Evolutionary conservation across 352 stramenopile species (phyloP), one percentile per base, ranked within the genome.

Genomic region (Phytophthora rubi): DNA sequence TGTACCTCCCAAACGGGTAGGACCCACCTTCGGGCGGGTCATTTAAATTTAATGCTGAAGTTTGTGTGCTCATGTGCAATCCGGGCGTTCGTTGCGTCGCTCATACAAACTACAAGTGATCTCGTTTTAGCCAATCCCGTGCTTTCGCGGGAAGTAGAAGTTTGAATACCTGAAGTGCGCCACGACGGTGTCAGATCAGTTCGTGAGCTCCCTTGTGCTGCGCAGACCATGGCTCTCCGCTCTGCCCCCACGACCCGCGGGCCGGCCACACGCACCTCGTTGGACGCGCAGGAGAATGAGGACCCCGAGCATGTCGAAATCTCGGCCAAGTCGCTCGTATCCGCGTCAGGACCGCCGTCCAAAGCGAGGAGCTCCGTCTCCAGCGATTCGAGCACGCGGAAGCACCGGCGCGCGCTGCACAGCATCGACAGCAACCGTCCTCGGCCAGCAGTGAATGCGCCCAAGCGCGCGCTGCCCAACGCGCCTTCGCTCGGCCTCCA

Each of bases 231-330:
- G 76, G 58, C 73, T 39, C 61, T 3, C 49, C 52, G 49, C 65
- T 51, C 32, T 1, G 4, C 48, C 26, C 18, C 53, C 33, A 69
- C 53, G 2, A 0, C 37, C 58, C 62, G 32, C n/a, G 33, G 39
- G 1, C 15, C 33, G 12, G 15, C 48, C 12, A 1, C n/a, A 6
- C 9, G 21, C 6, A 2, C 5, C 49, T 60, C 45, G 55, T 45
- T 44, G 18, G 33, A 70, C n/a, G 64, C 68, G n/a, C 76, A 77
- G 54, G 74, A 86, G 65, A 86, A 85, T 33, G 32, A 70, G 57
- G 71, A 79, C 7, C 71, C 68, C 28, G 56, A 42, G 0, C 44
- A 53, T 62, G 54, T 44, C 44, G 58, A 32, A 57, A 30, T 52
- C 18, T n/a, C 21, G 7, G 13, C 39, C 8, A 70, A 74, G 32